Conservation (phyloP, 1,139 yeast species). For the Fermentozyma sake region DNA sequence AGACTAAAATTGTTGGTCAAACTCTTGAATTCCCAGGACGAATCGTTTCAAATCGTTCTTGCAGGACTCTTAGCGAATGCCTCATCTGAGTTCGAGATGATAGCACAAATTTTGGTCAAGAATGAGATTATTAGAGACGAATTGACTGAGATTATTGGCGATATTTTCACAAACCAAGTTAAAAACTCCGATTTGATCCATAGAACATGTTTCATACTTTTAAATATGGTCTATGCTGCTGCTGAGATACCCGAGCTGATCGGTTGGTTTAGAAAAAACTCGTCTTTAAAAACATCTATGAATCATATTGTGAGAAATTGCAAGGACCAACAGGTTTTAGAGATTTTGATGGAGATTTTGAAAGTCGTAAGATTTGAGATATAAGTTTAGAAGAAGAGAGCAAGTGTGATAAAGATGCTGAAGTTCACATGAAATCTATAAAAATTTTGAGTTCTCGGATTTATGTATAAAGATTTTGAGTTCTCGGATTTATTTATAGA, state of each 20-base stretch:
- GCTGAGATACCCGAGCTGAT: too few species aligned
- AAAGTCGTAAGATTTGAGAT: slow-evolving; percentile 10
- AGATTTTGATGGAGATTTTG: slow-evolving; percentile 18
- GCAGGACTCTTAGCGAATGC: slow-evolving; percentile 50
- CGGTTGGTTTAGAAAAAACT: too few species aligned
- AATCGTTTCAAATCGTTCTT: slow-evolving; percentile 34
- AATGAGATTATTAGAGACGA: slow-evolving; percentile 20
- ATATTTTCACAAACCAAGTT: slow-evolving; percentile 26
- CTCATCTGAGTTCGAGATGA: slow-evolving; percentile 42
- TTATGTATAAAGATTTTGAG: too few species aligned
- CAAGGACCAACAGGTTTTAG: slow-evolving; percentile 15
- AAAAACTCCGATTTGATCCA: slow-evolving; percentile 28
- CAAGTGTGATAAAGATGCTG: too few species aligned
- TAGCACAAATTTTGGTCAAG: slow-evolving; percentile 28
- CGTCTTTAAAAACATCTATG: slow-evolving; percentile 17
- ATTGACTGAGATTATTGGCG: slow-evolving; percentile 17
- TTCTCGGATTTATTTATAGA: too few species aligned
- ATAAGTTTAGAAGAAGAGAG: too few species aligned
- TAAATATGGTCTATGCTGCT: slow-evolving; percentile 26
- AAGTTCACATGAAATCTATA: too few species aligned
- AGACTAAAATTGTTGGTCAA: slow-evolving; percentile 36
- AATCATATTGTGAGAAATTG: slow-evolving; percentile 9
- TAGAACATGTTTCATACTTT: slow-evolving; percentile 31
- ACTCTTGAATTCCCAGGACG: slow-evolving; percentile 35
- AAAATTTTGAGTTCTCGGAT: too few species aligned